These are phyloP conservation scores for Glycyrrhiza uralensis DNA, from an alignment of 306 rosid genomes.

Conservation along the genomic window DNA sequence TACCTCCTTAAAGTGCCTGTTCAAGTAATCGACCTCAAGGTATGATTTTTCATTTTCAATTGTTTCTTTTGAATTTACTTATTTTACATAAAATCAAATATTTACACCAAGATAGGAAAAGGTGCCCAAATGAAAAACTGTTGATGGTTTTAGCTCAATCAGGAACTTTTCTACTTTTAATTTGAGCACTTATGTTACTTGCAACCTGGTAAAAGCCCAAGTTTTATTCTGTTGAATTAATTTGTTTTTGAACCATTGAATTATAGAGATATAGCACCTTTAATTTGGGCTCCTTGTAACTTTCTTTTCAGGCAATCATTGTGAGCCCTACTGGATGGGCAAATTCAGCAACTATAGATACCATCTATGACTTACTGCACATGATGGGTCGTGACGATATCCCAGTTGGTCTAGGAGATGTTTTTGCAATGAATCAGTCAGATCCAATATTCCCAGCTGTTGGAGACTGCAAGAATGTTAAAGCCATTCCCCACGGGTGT, in stretches of 20 bases:
- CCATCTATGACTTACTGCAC: constrained; percentile 78
- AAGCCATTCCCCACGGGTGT: constrained; percentile 90
- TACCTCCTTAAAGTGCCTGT: constrained; percentile 83
- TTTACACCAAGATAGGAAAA: background rate
- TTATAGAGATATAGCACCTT: background rate
- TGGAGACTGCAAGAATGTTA: constrained; percentile 72
- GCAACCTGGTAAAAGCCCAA: background rate
- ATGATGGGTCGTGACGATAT: constrained; percentile 99
- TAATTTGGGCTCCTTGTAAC: background rate
- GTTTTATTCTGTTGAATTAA: background rate
- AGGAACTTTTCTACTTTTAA: background rate
- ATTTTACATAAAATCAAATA: background rate
- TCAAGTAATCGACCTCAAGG: constrained; percentile 78
- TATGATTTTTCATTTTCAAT: constrained; percentile 20
- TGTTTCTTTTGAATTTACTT: background rate
- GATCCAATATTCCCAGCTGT: constrained; percentile 50
- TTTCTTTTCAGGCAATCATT: constrained; percentile 61
- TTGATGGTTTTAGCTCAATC: background rate
- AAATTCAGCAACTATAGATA: constrained; percentile 79
- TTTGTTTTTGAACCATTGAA: background rate
- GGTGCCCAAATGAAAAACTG: background rate
- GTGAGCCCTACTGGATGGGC: constrained; percentile 97
- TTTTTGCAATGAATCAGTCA: constrained; percentile 66
- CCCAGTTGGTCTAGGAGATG: constrained; percentile 82
- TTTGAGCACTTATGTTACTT: background rate